Evolutionary conservation across 2,329 filamentous ascomycete genomes (phyloP).

Genomic region (Fusarium redolens): DNA sequence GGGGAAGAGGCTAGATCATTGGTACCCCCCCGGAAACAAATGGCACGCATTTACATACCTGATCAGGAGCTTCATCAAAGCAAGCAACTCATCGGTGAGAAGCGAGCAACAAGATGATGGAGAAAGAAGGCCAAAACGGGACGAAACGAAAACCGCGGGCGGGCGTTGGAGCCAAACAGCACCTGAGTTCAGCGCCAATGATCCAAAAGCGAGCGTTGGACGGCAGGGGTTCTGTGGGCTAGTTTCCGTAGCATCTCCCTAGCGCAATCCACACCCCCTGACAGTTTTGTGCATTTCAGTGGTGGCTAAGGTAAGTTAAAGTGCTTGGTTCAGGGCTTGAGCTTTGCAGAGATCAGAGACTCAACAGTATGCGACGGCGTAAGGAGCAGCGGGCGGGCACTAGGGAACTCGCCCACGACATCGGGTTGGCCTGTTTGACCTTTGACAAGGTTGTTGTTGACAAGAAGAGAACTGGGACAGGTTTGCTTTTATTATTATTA

Average conservation of each 20-base stretch:
- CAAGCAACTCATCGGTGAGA: conserved; percentile 33
- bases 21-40: background rate
- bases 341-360: background rate
- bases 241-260: conserved; percentile 33
- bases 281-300: conserved; percentile 1
- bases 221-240: conserved; percentile 8
- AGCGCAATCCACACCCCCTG: conserved; percentile 23
- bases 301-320: background rate
- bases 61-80: conserved; percentile 9
- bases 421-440: conserved; percentile 31
- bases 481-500: background rate
- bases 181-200: conserved; percentile 21
- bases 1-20: background rate
- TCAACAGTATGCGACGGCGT: conserved; percentile 23
- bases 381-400: conserved; percentile 39
- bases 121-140: conserved; percentile 32
- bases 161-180: conserved; percentile 37
- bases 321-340: background rate
- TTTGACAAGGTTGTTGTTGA: background rate
- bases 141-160: conserved; percentile 37
- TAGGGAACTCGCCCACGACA: conserved; percentile 41
- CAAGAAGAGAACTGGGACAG: background rate
- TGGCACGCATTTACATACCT: conserved; percentile 20
- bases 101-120: conserved; percentile 28
- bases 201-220: conserved; percentile 22